Evolutionary conservation across 805 yeast genomes (phyloP).

Genomic region (Candida mattraensis): DNA sequence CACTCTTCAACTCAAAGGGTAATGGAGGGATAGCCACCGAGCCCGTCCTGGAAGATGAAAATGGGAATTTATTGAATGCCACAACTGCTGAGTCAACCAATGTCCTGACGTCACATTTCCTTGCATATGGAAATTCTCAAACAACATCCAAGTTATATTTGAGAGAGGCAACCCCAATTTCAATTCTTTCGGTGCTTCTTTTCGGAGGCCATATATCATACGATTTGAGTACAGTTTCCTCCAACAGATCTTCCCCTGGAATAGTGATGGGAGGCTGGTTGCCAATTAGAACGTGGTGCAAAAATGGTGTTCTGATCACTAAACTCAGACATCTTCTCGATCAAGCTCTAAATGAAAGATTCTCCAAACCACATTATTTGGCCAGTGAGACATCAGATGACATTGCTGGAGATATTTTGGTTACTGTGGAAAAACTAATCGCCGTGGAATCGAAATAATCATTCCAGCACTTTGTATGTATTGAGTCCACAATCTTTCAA

Average conservation of each 20-base stretch:
- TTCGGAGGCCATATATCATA: conserved; percentile 76
- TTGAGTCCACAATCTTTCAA: conserved; percentile 40
- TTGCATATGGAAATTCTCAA: conserved; percentile 60
- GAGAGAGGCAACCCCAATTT: conserved; percentile 77
- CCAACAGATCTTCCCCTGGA: conserved; percentile 69
- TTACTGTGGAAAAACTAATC: conserved; percentile 40
- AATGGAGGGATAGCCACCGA: conserved; percentile 17
- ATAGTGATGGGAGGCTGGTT: conserved; percentile 86
- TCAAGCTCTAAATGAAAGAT: conserved; percentile 58
- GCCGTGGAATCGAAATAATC: conserved; percentile 16
- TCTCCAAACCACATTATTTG: conserved; percentile 48
- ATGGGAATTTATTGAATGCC: conserved; percentile 37
- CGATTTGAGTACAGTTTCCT: conserved; percentile 44
- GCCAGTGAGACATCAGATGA: too few relatives aligned
- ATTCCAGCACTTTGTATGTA: conserved; percentile 43
- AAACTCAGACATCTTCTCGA: conserved; percentile 68
- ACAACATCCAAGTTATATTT: conserved; percentile 66
- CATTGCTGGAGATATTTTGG: conserved; percentile 41
- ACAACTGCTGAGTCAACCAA: conserved; percentile 6
- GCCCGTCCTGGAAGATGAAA: conserved; percentile 23
- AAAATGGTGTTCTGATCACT: conserved; percentile 83
- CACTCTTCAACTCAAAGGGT: conserved; percentile 50
- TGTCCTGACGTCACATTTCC: conserved; percentile 50
- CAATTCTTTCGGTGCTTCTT: conserved; percentile 67
- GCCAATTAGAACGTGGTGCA: conserved; percentile 90